Evolutionary conservation across 192 early-diverging fungal species (phyloP).

Genomic region (Coemansia sp.): DNA sequence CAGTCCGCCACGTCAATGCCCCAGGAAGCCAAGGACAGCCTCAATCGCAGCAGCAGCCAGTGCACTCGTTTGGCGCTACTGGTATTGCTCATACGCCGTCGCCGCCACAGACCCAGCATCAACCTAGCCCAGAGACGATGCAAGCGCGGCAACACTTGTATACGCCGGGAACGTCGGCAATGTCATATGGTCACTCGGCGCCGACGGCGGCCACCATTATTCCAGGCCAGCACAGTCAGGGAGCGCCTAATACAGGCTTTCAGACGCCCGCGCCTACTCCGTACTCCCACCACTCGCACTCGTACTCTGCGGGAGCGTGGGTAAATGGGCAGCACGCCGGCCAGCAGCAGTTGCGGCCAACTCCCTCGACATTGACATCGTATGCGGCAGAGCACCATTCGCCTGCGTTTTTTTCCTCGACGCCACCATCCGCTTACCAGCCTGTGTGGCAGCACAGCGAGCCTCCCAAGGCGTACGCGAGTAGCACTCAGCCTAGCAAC

Average conservation of each 20-base stretch:
- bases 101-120: background rate
- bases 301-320: slow-evolving; percentile 4
- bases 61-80: background rate
- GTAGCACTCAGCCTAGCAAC: background rate
- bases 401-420: background rate
- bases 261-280: slow-evolving; percentile 8
- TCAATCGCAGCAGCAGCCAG: slow-evolving; percentile 1
- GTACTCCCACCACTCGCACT: slow-evolving; percentile 10
- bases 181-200: background rate
- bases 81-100: background rate
- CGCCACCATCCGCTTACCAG: slow-evolving; percentile 8
- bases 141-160: background rate
- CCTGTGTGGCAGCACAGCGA: slow-evolving; percentile 51
- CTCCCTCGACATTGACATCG: background rate
- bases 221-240: background rate
- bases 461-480: slow-evolving; percentile 26
- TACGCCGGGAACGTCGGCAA: background rate
- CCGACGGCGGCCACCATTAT: background rate
- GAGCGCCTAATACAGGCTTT: background rate
- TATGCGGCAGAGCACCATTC: background rate
- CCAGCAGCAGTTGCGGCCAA: slow-evolving; percentile 8
- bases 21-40: slow-evolving; percentile 5
- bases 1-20: slow-evolving; percentile 36
- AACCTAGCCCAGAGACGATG: background rate
- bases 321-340: background rate